These are phyloP conservation scores for Pseudocercospora eumusae DNA, from an alignment of 2,329 filamentous ascomycete genomes.

Conservation along the genomic window DNA sequence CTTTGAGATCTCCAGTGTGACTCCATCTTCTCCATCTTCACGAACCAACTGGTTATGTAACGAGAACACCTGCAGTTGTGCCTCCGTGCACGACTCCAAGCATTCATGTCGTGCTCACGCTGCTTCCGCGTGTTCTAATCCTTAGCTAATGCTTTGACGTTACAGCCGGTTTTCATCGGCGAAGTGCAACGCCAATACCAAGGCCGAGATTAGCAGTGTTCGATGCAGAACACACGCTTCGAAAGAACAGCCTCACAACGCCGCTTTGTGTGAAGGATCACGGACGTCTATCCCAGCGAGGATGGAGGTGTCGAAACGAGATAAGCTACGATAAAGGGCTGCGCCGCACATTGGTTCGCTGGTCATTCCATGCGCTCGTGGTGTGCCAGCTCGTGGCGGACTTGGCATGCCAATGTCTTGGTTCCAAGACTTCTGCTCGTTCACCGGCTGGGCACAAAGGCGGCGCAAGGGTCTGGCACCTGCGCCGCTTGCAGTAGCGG, in stretches of 20 bases:
- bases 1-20: conserved; percentile 9
- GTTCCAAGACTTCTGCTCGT: conserved; percentile 16
- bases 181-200: conserved; percentile 20
- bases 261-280: conserved; percentile 14
- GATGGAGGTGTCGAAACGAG: conserved; percentile 20
- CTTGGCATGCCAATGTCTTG: conserved; percentile 19
- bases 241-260: conserved; percentile 4
- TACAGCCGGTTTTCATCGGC: conserved; percentile 19
- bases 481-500: conserved; percentile 18
- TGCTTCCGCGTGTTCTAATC: conserved; percentile 6
- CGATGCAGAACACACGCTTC: not conserved
- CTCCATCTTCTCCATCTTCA: conserved; percentile 59
- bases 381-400: conserved; percentile 14
- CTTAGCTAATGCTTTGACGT: conserved; percentile 8
- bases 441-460: conserved; percentile 17
- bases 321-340: conserved; percentile 25
- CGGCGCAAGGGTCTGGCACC: conserved; percentile 12
- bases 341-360: conserved; percentile 23
- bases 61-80: conserved; percentile 34
- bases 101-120: conserved; percentile 10
- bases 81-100: conserved; percentile 8
- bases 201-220: conserved; percentile 19
- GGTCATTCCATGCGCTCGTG: conserved; percentile 4
- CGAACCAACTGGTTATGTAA: conserved; percentile 14
- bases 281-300: conserved; percentile 26